phyloP scores from a whole-genome alignment of 2,329 filamentous ascomycete genomes.

The Nothophoma quercina region DNA sequence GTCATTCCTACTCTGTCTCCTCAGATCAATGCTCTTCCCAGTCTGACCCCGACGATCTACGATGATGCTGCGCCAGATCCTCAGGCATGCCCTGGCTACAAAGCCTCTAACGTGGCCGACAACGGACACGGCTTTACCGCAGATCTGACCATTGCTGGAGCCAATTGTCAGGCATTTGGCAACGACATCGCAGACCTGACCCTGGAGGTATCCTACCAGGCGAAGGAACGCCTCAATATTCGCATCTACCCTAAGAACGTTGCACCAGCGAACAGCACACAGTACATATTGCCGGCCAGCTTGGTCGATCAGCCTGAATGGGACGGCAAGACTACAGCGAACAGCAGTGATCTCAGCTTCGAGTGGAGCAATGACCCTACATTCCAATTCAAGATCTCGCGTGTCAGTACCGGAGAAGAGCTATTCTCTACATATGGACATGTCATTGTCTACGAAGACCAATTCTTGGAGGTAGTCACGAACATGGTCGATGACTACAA shows the following conservation, averaged over 20 bases:
- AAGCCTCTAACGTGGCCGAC: constrained; percentile 63
- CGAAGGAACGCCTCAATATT: constrained; percentile 37
- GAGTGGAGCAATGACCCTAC: constrained; percentile 55
- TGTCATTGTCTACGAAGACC: constrained; percentile 75
- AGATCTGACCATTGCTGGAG: constrained; percentile 69
- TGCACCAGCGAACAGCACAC: constrained; percentile 18
- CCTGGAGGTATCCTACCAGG: constrained; percentile 65
- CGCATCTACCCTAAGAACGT: constrained; percentile 26
- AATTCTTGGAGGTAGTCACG: constrained; percentile 63
- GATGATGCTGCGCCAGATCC: constrained; percentile 26
- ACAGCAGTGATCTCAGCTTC: constrained; percentile 22
- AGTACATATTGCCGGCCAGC: constrained; percentile 18
- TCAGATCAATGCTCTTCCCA: constrained; percentile 20
- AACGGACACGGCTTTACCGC: constrained; percentile 61
- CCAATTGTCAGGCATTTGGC: constrained; percentile 66
- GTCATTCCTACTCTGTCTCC: constrained; percentile 13
- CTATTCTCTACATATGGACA: constrained; percentile 73
- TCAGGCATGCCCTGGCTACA: constrained; percentile 69
- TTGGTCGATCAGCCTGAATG: constrained; percentile 24
- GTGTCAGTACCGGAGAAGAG: constrained; percentile 61
- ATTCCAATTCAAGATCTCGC: constrained; percentile 70
- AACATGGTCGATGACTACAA: constrained; percentile 62
- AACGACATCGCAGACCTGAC: constrained; percentile 61
- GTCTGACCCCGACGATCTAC: constrained; percentile 24
- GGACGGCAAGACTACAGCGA: constrained; percentile 22